A percentile compares a stretch with the other conserved stretches of the same genome.
Evolutionary conservation across 2,329 filamentous ascomycete genomes (phyloP).

Genomic region (Stemphylium lycopersici): DNA sequence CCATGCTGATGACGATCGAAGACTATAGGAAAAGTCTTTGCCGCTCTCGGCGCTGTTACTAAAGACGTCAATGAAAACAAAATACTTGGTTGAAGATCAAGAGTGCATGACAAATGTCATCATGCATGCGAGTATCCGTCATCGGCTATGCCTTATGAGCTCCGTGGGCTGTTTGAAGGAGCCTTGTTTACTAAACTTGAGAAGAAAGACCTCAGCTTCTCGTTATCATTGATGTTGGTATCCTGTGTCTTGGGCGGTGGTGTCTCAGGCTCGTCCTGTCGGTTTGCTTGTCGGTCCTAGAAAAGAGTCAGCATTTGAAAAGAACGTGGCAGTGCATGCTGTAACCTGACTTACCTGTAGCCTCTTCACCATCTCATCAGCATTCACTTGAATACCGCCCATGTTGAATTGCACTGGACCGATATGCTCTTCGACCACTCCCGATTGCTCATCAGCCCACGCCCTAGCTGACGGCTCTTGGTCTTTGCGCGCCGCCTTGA

Average conservation of each 20-base stretch:
- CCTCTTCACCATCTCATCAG: constrained; percentile 88
- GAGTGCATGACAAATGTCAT: background rate
- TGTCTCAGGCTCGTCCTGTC: constrained; percentile 35
- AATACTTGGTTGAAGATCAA: background rate
- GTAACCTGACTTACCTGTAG: constrained; percentile 68
- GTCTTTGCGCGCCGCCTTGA: constrained; percentile 44
- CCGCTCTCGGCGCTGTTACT: background rate
- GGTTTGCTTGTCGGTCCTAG: constrained; percentile 48
- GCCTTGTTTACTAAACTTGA: constrained; percentile 47
- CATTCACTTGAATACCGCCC: constrained; percentile 94
- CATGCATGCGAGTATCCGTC: background rate
- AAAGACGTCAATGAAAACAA: background rate
- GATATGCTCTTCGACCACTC: constrained; percentile 68
- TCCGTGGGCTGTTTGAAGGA: constrained; percentile 34
- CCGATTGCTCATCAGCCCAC: constrained; percentile 37
- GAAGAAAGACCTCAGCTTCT: constrained; percentile 50
- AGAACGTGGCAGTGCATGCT: background rate
- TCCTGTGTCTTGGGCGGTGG: constrained; percentile 35
- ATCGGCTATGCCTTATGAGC: constrained; percentile 10
- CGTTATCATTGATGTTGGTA: constrained; percentile 46
- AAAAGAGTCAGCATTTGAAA: constrained; percentile 16
- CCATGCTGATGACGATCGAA: constrained; percentile 22
- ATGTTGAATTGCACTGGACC: constrained; percentile 98
- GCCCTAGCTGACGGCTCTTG: constrained; percentile 30
- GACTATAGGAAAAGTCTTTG: constrained; percentile 8